Evolutionary conservation across 306 rosid species (phyloP), one percentile per base, ranked within the genome.

Genomic region (Trifolium pratense): DNA sequence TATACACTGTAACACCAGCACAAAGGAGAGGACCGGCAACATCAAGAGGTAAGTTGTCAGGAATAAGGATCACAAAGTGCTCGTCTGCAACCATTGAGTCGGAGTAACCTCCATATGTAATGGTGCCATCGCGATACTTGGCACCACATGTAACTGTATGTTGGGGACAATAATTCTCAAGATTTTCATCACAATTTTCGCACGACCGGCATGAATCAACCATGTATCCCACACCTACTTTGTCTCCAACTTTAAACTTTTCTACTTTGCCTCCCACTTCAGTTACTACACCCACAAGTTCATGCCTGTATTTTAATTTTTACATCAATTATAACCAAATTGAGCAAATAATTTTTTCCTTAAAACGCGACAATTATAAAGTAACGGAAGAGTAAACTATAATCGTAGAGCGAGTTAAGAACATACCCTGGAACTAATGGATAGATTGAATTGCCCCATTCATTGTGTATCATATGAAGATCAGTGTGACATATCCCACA

Each of bases 401-500:
- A 49, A n/a, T 49, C 9, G 20, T 49, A 16, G 21, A 49, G 2
- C 21, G 56, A n/a, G 3, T 9, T 18, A 9, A 45, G n/a, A 46
- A 6, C 60, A 9, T 71, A 58, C 91, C 91, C 87, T 14, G 91
- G 91, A 9, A 84, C 84, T 0, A 74, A 25, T 6, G 91, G 91
- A 55, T 82, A 84, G 21, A 20, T 42, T 20, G 86, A 36, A 1
- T 0, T 0, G 21, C 78, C 84, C 85, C 85, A 87, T 2, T 84
- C 83, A 7, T 87, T 87, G 66, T 78, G 75, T 2, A 59, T 0
- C 70, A 23, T 57, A 68, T 82, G 87, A 36, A 84, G 82, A 10
- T 87, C 91, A 0, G 87, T 14, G 80, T 87, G 84, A 17, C 91
- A 87, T 70, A 87, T 61, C 31, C 91, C 91, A 75, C 87, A 80